Conservation (phyloP, 2,329 filamentous ascomycete species). For the Ophioceras dolichostomum region DNA sequence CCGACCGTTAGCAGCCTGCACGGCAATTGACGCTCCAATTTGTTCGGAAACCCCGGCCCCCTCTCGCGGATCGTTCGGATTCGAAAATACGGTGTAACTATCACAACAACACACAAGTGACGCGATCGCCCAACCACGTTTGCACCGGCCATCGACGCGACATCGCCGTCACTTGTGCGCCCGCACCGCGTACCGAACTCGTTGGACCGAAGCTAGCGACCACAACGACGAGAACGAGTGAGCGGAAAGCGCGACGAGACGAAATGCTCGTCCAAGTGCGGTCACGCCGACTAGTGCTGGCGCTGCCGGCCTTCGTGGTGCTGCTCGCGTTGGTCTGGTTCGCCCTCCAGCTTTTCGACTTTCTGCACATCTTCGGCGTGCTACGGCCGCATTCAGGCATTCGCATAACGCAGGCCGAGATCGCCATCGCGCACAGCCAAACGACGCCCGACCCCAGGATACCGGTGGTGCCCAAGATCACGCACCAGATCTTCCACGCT, state of each 20-base stretch:
- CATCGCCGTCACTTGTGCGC: too few relatives aligned
- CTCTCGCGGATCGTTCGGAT: too few relatives aligned
- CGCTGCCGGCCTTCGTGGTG: not conserved
- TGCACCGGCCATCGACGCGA: too few relatives aligned
- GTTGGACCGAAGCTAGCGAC: too few relatives aligned
- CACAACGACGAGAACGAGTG: not conserved
- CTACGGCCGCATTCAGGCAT: conserved; percentile 5
- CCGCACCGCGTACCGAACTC: too few relatives aligned
- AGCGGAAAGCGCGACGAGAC: not conserved
- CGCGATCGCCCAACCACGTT: too few relatives aligned
- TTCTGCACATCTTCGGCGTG: conserved; percentile 6
- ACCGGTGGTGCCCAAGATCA: conserved; percentile 15
- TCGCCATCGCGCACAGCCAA: conserved; percentile 5
- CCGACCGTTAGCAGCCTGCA: too few relatives aligned
- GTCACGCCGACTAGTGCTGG: not conserved
- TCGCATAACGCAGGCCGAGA: conserved; percentile 5
- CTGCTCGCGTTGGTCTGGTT: not conserved
- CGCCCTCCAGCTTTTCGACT: conserved; percentile 1
- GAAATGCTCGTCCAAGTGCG: conserved; percentile 1
- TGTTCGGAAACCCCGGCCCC: too few relatives aligned
- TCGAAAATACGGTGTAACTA: too few relatives aligned
- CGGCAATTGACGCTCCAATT: too few relatives aligned
- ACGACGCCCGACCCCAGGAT: not conserved
- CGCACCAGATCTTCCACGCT: conserved; percentile 19
- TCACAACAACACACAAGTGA: too few relatives aligned